Evolutionary conservation across 2,329 filamentous ascomycete species (phyloP), one percentile per base, ranked within the genome.

Genomic region (Aspergillus melleus): DNA sequence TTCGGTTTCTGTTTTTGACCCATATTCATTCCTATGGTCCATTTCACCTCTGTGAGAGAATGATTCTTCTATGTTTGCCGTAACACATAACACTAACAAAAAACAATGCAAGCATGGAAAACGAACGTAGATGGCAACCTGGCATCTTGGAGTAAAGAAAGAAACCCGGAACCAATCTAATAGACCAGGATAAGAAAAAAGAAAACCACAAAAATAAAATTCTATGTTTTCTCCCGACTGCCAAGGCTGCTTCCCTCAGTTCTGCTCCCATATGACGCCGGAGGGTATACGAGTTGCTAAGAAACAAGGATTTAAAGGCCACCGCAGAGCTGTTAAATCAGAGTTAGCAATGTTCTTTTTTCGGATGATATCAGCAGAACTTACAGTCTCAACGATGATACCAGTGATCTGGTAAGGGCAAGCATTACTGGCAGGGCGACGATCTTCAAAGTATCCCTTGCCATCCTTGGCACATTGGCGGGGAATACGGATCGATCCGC

Each of bases 361-460:
- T 11, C 10, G 14, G 19, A 46, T 32, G 12, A 32, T 10, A 32
- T 24, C 22, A 55, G 24, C 4, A 49, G 42, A 50, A 69, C 76
- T 68, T 68, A 82, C 78, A 68, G 89, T 91, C 79, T 92, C 89
- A 76, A 91, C 89, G 64, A 93, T 88, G 72, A 92, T 90, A 78
- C 88, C 90, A 64, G 90, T 88, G 72, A 88, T 91, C 79, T 92
- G 90, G 81, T 96, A 95, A 62, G 91, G 91, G 78, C 93, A 90
- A 65, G 88, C 91, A 78, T 95, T 96, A 74, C 90, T 94, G 58
- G 92, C 92, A 59, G 89, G 89, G 65, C 89, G 86, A 74, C 90
- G 86, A 67, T 92, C 89, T 79, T 97, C 92, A 68, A 97, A 96
- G 86, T 97, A 97, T 66, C 93, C 93, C 82, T 90, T 95, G 78